These are phyloP conservation scores for Actinomucor elegans DNA, from an alignment of 371 early-diverging fungal genomes.

Conservation along the genomic window DNA sequence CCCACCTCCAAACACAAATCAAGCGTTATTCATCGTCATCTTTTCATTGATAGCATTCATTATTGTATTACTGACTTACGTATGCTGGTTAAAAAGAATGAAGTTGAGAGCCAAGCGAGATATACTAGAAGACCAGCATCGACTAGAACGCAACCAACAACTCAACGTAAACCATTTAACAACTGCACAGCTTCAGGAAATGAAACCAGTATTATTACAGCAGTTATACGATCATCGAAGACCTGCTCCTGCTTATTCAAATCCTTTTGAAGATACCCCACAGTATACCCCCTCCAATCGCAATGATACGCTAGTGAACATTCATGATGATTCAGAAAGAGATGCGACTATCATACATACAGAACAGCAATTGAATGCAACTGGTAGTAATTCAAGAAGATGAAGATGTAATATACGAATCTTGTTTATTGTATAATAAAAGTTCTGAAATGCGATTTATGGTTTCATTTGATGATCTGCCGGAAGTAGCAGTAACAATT, in stretches of 20 bases:
- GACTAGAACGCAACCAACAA: constrained; percentile 13
- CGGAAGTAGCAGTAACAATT: no score
- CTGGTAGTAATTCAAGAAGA: constrained; percentile 1
- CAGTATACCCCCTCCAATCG: constrained; percentile 13
- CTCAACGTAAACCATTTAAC: constrained; percentile 2
- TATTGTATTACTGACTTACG: constrained; percentile 17
- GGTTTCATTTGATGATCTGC: no score
- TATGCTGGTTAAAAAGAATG: constrained; percentile 22
- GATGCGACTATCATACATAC: constrained; percentile 22
- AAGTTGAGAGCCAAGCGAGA: constrained; percentile 15
- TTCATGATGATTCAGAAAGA: constrained; percentile 17
- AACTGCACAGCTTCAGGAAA: constrained; percentile 14
- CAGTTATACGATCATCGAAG: constrained; percentile 11
- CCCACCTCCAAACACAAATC: constrained; percentile 23
- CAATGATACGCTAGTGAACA: constrained; percentile 12
- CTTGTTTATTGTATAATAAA: no score
- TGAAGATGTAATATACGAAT: no score
- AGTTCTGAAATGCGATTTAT: no score
- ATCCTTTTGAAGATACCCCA: constrained; percentile 15
- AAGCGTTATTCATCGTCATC: constrained; percentile 22
- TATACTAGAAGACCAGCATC: constrained; percentile 14
- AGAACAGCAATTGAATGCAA: not conserved
- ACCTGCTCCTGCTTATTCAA: not conserved
- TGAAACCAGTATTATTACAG: constrained; percentile 24
- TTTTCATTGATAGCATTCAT: constrained; percentile 16